phyloP scores from a whole-genome alignment of 257 asterid genomes.

The Craterostigma plantagineum region DNA sequence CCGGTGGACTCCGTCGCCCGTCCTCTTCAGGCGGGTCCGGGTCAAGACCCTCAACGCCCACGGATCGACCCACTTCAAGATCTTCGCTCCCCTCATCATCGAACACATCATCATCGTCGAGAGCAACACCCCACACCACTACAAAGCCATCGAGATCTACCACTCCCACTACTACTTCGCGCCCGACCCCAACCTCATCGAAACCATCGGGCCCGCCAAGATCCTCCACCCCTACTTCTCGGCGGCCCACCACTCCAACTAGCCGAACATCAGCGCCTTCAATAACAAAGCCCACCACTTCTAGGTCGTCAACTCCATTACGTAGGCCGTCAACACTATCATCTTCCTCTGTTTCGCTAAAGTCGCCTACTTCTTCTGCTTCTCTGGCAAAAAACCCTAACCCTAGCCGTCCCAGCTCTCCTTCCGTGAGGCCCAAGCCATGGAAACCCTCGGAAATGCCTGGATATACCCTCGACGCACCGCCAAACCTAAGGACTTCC shows the following conservation, averaged over 20 bases:
- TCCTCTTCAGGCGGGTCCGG: constrained; percentile 75
- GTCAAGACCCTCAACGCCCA: constrained; percentile 83
- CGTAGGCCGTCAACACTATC: constrained; percentile 35
- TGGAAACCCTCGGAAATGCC: constrained; percentile 98
- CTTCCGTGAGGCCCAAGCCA: constrained; percentile 61
- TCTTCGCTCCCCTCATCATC: constrained; percentile 20
- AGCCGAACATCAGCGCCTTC: constrained; percentile 38
- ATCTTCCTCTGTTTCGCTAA: constrained; percentile 25
- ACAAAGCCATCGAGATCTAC: constrained; percentile 65
- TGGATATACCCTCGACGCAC: constrained; percentile 86
- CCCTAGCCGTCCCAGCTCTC: constrained; percentile 59
- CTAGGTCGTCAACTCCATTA: constrained; percentile 80
- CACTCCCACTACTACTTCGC: constrained; percentile 85
- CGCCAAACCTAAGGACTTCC: constrained; percentile 85
- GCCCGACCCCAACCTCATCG: constrained; percentile 28
- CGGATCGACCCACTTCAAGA: constrained; percentile 58
- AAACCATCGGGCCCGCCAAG: constrained; percentile 57
- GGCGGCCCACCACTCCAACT: constrained; percentile 85
- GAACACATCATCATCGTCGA: too few species aligned
- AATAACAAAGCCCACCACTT: constrained; percentile 45
- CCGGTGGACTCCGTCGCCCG: constrained; percentile 67
- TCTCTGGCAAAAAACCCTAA: constrained; percentile 33
- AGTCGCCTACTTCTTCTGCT: constrained; percentile 28
- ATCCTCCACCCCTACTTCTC: constrained; percentile 81
- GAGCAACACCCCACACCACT: constrained; percentile 12